Conservation (phyloP, 2,329 filamentous ascomycete species). For the Scortechinia acanthostroma region DNA sequence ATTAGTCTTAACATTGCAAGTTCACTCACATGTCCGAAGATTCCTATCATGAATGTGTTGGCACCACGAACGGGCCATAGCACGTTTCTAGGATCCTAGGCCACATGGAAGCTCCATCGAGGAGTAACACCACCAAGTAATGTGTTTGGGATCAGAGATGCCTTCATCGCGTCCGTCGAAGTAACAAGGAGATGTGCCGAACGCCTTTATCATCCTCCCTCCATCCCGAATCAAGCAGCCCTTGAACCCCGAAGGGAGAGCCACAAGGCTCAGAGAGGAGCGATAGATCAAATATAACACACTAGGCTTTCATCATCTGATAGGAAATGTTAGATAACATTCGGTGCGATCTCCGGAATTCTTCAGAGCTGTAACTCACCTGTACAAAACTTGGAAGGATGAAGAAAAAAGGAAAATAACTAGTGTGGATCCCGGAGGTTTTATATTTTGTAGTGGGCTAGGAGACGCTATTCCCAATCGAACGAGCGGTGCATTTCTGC, state of each 20-base stretch:
- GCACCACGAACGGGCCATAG: too few relatives aligned
- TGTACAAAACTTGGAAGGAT: constrained; percentile 99
- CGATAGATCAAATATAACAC: constrained; percentile 86
- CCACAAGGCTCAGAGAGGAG: constrained; percentile 58
- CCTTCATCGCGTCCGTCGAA: constrained; percentile 88
- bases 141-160: constrained; percentile 72
- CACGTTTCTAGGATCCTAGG: too few relatives aligned
- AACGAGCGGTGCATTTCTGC: neutral
- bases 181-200: constrained; percentile 99
- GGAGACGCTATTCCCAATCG: neutral
- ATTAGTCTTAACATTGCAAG: neutral
- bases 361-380: constrained; percentile 50
- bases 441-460: neutral
- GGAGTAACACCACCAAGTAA: constrained; percentile 2
- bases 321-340: constrained; percentile 3
- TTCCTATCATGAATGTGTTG: too few relatives aligned
- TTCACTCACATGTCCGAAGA: too few relatives aligned
- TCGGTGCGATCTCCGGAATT: constrained; percentile 7
- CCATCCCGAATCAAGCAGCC: constrained; percentile 62
- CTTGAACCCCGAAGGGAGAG: constrained; percentile 92
- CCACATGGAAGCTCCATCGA: too few relatives aligned
- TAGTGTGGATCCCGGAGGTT: constrained; percentile 13
- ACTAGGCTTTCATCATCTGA: constrained; percentile 97
- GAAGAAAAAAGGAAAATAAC: constrained; percentile 66
- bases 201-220: constrained; percentile 93